Evolutionary conservation across 1,139 yeast genomes (phyloP), one percentile per base, ranked within the genome.

Genomic region (Yamadazyma oceani): DNA sequence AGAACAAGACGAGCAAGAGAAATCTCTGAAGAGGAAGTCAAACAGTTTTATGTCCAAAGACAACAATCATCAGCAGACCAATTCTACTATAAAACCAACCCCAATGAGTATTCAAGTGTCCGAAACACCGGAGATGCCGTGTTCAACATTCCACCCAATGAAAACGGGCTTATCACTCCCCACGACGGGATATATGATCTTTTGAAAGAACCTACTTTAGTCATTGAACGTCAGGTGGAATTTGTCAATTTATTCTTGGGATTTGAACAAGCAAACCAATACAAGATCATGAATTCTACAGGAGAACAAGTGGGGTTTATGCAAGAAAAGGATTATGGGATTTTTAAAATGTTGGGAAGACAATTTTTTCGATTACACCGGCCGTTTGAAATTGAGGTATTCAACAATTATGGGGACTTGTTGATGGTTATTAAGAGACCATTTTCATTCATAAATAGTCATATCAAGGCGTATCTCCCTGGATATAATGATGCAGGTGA

Each of bases 251-350:
- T 92, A 12, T 75, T 89, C 38, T 57, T 90, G 26, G 97, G 97
- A 1, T 86, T 86, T 53, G 97, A 92, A 58, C 97, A 90, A 62
- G 89, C 95, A 1, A 90, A 90, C 57, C 66, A 73, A 47, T 92
- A 90, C 58, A 73, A 75, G 11, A 75, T 92, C 32, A 72, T 84
- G 80, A 85, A 88, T 57, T 73, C 84, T 0, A 50, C 66, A 44
- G 97, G 97, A 2, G 71, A 78, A 40, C 82, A 78, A 40, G 57
- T 92, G 11, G 98, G 97, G 0, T 83, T 74, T 57, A 80, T 90
- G 82, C 71, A 77, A 45, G 97, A 89, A 53, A 78, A 86, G 50
- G 95, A 86, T 53, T 63, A 80, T 40, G 90, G 95, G 1, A 57
- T 88, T 19, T 54, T 73, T 36, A 82, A 85, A 53, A 77, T 82